phyloP scores from a whole-genome alignment of 371 early-diverging fungal genomes.

The Blakeslea trispora region DNA sequence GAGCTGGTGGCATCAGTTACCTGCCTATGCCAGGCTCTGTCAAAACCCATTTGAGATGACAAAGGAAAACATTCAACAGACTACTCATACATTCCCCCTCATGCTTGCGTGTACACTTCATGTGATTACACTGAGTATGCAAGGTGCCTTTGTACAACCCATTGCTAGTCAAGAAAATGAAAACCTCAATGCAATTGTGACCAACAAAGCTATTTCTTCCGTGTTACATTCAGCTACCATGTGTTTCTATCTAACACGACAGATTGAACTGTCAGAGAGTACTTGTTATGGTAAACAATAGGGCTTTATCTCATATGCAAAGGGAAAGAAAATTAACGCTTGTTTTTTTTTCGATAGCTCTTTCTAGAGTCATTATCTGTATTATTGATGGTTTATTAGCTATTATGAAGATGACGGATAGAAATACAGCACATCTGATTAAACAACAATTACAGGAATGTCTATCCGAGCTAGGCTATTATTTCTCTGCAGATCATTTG shows the following conservation, averaged over 20 bases:
- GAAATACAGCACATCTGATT: too few species aligned
- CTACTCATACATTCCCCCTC: background rate
- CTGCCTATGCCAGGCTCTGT: slow-evolving; percentile 2
- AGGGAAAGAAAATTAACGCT: too few species aligned
- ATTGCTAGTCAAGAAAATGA: background rate
- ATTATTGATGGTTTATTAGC: too few species aligned
- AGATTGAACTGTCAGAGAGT: background rate
- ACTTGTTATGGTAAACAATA: slow-evolving; percentile 14
- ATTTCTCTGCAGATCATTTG: too few species aligned
- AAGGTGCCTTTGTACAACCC: background rate
- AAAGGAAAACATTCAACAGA: slow-evolving; percentile 1
- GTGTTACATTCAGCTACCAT: slow-evolving; percentile 8
- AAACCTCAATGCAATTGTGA: background rate
- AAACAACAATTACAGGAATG: too few species aligned
- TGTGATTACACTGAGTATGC: background rate
- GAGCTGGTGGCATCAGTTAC: slow-evolving; percentile 12
- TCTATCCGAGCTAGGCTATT: too few species aligned
- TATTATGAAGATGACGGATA: too few species aligned
- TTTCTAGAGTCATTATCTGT: too few species aligned
- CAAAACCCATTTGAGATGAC: slow-evolving; percentile 1
- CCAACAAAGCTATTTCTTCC: background rate
- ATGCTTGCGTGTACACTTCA: background rate
- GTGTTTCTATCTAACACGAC: background rate
- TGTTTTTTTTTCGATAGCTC: too few species aligned
- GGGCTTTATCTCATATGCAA: too few species aligned